Base-by-base conservation (phyloP, 306 rosid species). In the Astragalus membranaceus region DNA sequence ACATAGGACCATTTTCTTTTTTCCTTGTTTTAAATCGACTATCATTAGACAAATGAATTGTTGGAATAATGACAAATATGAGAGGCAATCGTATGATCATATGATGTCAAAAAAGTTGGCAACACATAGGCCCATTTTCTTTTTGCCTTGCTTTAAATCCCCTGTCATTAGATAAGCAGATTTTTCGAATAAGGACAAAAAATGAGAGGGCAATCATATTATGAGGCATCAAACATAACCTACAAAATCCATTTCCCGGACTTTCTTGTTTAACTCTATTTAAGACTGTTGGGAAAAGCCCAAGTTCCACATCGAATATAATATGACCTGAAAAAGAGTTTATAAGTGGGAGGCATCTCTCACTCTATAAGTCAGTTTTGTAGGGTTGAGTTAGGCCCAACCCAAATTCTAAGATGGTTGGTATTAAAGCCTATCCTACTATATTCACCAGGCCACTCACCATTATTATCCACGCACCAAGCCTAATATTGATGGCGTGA, bases 51-150 rank as follows among this genome's bases (percentile, higher is more conserved):
- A 56, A 30, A 43, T 20, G 2, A 6, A 33, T 33, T n/a, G n/a
- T 33, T 33, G 37, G 4, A 1, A 33, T 33, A 33, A 6, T 4
- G 37, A 33, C 37, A 33, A 33, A 57, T 37, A 48, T 9, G 33
- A n/a, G 16, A 57, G 30, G 10, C 26, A 23, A 23, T 23, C 26
- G 2, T 23, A 23, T 23, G 26, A 23, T 23, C 26, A 23, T 50
- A 58, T 23, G 48, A 56, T 70, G 64, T 47, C 47, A 35, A 20
- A 56, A 57, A 50, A 32, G 52, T 64, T 79, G 69, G 36, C 39
- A 60, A 42, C 32, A 7, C 37, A 42, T 54, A n/a, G n/a, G n/a
- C n/a, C n/a, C 32, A 49, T 37, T 60, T 23, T 54, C 13, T 70
- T 33, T 17, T 55, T 17, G 10, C n/a, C 14, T 4, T 48, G 41